These are phyloP conservation scores for Podila minutissima DNA, from an alignment of 192 early-diverging fungal genomes.

Conservation along the genomic window DNA sequence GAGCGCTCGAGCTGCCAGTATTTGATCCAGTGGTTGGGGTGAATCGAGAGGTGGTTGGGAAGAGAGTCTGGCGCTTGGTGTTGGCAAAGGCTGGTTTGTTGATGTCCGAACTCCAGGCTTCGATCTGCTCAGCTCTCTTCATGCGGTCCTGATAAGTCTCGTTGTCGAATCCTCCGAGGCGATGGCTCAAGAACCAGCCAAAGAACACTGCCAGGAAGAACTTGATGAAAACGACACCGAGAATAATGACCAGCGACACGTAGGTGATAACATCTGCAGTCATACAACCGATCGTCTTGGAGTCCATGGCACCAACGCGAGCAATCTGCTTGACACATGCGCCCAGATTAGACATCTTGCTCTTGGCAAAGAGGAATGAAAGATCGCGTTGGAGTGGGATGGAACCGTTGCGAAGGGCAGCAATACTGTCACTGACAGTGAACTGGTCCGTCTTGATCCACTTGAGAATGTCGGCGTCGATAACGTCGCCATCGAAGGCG, in stretches of 20 bases:
- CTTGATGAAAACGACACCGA: conserved; percentile 72
- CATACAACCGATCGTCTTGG: conserved; percentile 84
- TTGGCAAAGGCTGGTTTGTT: conserved; percentile 60
- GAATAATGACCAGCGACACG: conserved; percentile 75
- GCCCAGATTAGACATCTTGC: conserved; percentile 57
- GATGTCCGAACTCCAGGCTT: conserved; percentile 79
- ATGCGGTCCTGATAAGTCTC: conserved; percentile 74
- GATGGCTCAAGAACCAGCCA: conserved; percentile 82
- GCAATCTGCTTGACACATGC: conserved; percentile 79
- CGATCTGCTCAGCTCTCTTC: conserved; percentile 75
- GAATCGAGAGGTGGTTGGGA: conserved; percentile 41
- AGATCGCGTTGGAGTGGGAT: conserved; percentile 38
- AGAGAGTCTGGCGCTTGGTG: conserved; percentile 38
- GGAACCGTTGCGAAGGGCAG: conserved; percentile 25
- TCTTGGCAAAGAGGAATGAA: conserved; percentile 56
- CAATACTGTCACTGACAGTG: conserved; percentile 66
- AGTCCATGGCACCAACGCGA: conserved; percentile 82
- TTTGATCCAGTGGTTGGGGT: conserved; percentile 54
- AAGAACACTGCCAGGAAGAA: conserved; percentile 83
- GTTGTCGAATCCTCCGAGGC: conserved; percentile 76
- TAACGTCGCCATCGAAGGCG: conserved; percentile 55
- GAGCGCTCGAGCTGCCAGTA: conserved; percentile 11
- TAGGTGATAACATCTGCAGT: conserved; percentile 81
- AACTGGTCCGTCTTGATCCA: conserved; percentile 62
- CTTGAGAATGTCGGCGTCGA: conserved; percentile 54